phyloP scores from a whole-genome alignment of 345 rosid species.

The Syzygium jambos region DNA sequence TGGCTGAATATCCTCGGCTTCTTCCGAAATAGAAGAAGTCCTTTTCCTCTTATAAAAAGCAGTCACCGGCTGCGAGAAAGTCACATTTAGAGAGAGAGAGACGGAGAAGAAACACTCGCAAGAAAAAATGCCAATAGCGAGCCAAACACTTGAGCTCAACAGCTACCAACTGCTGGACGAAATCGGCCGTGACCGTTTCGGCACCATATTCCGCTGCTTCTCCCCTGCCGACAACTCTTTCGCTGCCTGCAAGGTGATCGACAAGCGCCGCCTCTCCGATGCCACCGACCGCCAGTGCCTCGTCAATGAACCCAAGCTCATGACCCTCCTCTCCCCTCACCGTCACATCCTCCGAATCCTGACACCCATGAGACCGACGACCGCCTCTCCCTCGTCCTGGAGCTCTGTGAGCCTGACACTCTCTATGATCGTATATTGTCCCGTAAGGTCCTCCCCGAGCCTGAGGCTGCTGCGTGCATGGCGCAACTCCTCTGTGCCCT shows the following conservation, averaged over 20 bases:
- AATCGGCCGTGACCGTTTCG: slow-evolving; percentile 76
- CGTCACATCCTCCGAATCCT: slow-evolving; percentile 49
- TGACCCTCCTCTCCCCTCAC: slow-evolving; percentile 53
- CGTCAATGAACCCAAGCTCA: slow-evolving; percentile 60
- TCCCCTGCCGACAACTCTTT: slow-evolving; percentile 30
- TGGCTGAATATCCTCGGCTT: background rate
- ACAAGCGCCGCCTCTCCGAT: slow-evolving; percentile 49
- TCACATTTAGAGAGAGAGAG: background rate
- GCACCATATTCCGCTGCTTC: slow-evolving; percentile 52
- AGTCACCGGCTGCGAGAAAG: background rate
- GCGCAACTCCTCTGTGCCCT: slow-evolving; percentile 46
- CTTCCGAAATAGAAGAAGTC: background rate
- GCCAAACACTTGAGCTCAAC: background rate
- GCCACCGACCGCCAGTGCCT: slow-evolving; percentile 60
- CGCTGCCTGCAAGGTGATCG: slow-evolving; percentile 65
- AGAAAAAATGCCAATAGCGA: background rate
- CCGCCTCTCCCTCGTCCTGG: slow-evolving; percentile 43
- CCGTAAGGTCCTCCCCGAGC: slow-evolving; percentile 28
- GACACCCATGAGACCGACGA: slow-evolving; percentile 49
- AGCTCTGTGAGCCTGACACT: slow-evolving; percentile 46
- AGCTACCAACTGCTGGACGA: slow-evolving; percentile 55
- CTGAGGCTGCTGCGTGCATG: slow-evolving; percentile 27
- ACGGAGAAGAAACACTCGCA: background rate
- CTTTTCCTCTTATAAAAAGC: background rate
- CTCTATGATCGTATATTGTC: slow-evolving; percentile 35